Base-by-base conservation (phyloP, 768 basidiomycete genomes). In the Tylopilus plumbeoviolaceoides region DNA sequence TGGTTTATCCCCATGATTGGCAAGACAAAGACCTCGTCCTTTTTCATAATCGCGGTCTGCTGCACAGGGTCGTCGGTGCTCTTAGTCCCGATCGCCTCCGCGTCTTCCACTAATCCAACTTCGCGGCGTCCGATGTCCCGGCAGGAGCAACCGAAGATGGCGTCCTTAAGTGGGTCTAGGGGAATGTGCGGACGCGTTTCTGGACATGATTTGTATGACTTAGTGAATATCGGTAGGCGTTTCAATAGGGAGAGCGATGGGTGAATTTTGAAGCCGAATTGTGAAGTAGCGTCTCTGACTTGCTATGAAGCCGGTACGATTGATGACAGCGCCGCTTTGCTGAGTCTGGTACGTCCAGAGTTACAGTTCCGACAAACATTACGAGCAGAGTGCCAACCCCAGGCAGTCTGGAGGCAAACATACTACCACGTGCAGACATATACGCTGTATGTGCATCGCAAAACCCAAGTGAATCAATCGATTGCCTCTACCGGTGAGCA, bases 1-100 rank as follows among this genome's bases (percentile, higher is more conserved):
- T 91, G 28, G 83, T 95, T 30, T 95, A 95, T 68, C 85, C 91
- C 0, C 91, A 94, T 61, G 89, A 94, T 61, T 95, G 93, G 91
- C 69, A 73, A 35, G 81, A 82, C 58, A 73, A 73, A n/a, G 85
- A 87, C 58, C 73, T 88, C 28, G 81, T 85, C 11, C 57, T 88
- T 28, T 88, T 88, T 75, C 84, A 88, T 63, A 88, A 88, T 68
- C 77, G 86, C 25, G 87, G 87, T 15, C 68, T 85, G 23, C 66
- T 87, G 44, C 85, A 88, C 59, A 73, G 76, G 7, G 85, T 87
- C 59, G 84, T 87, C 17, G 87, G 86, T 20, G 82, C 86, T 14
- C 82, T 83, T 60, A 68, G 57, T 48, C 64, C 70, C 18, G 69
- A 75, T 50, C 74, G 81, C 60, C 69, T 78, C 47, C 69, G 79